Base-by-base conservation (phyloP, 2,329 filamentous ascomycete species). In the Penicillium thymicola region DNA sequence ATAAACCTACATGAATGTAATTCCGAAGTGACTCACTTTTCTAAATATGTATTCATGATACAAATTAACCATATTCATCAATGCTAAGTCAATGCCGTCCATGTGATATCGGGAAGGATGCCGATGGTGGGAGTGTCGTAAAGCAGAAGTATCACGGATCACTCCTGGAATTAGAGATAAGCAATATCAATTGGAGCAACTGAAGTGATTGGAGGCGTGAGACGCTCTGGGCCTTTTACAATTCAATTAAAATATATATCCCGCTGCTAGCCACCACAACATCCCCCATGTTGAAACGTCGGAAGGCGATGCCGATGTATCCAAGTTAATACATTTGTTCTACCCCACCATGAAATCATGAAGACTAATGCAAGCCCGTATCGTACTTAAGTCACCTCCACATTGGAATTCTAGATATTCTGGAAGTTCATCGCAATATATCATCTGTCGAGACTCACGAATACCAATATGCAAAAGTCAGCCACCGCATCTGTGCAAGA, bases 341-440 rank as follows among this genome's bases (percentile, higher is more conserved):
- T 18, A 43, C 47, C 41, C 48, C 47, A 40, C 53, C 27, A 51
- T 55, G 45, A 40, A 45, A 28, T 54, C 37, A 42, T 18, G 8
- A 2, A 16, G 9, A 30, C 28, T 52, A 52, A 52, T 32, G 36
- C 36, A 52, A 46, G 28, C 41, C 18, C n/a, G 37, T 25, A 42
- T 43, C 44, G 16, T 14, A 18, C 42, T 55, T 55, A 41, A 55
- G 34, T 51, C 53, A 55, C 27, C 23, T 18, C 14, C 25, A n/a
- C 8, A 28, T 18, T 45, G 3, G n/a, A 43, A 25, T 34, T n/a
- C 3, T 23, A n/a, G 6, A 18, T n/a, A 16, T 23, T 32, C 13
- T 32, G 14, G 28, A 30, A 11, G 13, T 32, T 32, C 48, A 14
- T 10, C 16, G 5, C 21, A 14, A 4, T 7, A 1, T 10, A 23